phyloP scores from a whole-genome alignment of 345 rosid genomes.

The Balakata baccata region DNA sequence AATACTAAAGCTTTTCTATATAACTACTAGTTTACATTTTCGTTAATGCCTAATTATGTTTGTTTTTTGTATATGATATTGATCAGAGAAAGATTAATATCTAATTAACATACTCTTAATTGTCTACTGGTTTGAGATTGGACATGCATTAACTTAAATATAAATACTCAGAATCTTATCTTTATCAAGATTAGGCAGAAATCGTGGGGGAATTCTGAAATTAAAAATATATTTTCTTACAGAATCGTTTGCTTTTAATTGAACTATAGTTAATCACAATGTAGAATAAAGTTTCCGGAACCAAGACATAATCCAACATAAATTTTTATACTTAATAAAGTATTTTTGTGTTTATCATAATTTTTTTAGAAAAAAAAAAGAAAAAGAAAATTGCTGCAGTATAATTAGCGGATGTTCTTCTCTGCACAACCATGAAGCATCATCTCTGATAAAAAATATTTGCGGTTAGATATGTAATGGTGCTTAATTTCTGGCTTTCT shows the following conservation, averaged over 20 bases:
- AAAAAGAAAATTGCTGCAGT: slow-evolving; percentile 8
- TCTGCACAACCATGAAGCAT: no score
- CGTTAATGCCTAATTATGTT: not conserved
- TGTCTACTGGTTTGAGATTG: not conserved
- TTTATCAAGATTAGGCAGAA: slow-evolving; percentile 1
- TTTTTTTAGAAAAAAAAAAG: no score
- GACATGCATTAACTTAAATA: not conserved
- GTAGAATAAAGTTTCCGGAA: not conserved
- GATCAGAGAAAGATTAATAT: no score
- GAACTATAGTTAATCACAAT: no score
- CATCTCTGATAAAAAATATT: no score
- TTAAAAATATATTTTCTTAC: not conserved
- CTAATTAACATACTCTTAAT: no score
- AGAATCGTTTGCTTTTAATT: not conserved
- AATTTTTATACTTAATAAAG: slow-evolving; percentile 11
- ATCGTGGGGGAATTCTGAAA: not conserved
- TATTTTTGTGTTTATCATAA: not conserved
- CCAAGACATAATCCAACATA: slow-evolving; percentile 6
- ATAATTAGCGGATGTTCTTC: no score
- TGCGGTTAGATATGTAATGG: no score
- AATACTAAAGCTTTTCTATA: not conserved
- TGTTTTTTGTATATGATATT: not conserved
- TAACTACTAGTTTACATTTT: not conserved
- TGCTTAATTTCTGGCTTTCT: no score
- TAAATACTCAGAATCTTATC: not conserved